Conservation (phyloP, 2,329 filamentous ascomycete genomes). For the Diaporthe ilicicola region DNA sequence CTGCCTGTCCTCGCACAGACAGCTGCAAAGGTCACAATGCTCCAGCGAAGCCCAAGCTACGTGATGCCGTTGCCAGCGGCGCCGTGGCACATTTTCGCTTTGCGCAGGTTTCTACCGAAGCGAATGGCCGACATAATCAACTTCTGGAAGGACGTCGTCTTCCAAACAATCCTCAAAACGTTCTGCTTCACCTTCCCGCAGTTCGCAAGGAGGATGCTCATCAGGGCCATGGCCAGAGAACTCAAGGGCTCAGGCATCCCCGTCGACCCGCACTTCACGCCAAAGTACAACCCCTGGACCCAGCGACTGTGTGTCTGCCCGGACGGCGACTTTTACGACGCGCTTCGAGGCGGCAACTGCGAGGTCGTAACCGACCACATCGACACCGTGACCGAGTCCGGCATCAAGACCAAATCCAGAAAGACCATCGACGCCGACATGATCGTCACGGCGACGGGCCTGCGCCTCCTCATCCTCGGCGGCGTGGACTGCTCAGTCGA, state of each 20-base stretch:
- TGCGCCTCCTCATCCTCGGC: slow-evolving; percentile 67
- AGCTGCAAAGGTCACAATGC: slow-evolving; percentile 76
- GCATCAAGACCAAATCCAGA: slow-evolving; percentile 58
- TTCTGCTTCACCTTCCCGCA: slow-evolving; percentile 63
- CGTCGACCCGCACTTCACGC: slow-evolving; percentile 70
- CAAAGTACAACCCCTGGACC: slow-evolving; percentile 72
- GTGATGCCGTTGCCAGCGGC: slow-evolving; percentile 58
- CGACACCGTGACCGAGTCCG: slow-evolving; percentile 55
- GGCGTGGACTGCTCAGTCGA: slow-evolving; percentile 63
- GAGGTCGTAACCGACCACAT: slow-evolving; percentile 62
- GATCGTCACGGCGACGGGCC: slow-evolving; percentile 74
- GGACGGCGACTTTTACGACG: slow-evolving; percentile 64
- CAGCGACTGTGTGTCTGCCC: slow-evolving; percentile 78
- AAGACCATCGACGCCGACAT: slow-evolving; percentile 67
- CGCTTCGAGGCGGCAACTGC: slow-evolving; percentile 53
- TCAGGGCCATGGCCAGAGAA: slow-evolving; percentile 50
- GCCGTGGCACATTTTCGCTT: slow-evolving; percentile 48
- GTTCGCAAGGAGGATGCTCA: slow-evolving; percentile 57
- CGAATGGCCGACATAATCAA: slow-evolving; percentile 55
- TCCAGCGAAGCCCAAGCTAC: slow-evolving; percentile 81
- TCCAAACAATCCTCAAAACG: slow-evolving; percentile 56
- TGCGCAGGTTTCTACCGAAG: slow-evolving; percentile 55
- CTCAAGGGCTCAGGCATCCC: slow-evolving; percentile 62
- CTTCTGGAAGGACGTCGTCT: slow-evolving; percentile 58
- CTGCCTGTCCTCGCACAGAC: slow-evolving; percentile 73